These are phyloP conservation scores for Alternaria sp. DNA, from an alignment of 2,329 filamentous ascomycete species.

Conservation along the genomic window DNA sequence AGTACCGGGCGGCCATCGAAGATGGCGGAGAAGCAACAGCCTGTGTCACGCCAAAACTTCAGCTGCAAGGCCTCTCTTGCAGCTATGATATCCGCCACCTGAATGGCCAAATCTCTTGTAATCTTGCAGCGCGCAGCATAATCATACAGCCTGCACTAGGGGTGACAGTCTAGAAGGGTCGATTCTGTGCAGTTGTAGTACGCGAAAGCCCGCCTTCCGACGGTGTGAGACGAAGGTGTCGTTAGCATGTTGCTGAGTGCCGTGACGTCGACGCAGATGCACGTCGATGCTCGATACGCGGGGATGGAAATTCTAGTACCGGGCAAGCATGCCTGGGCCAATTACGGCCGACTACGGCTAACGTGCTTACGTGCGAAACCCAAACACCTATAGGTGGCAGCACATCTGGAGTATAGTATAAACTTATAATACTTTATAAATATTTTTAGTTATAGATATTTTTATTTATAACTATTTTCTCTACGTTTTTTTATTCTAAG, in stretches of 20 bases:
- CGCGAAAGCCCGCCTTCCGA: slow-evolving; percentile 1
- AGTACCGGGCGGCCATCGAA: slow-evolving; percentile 3
- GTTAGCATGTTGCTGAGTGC: slow-evolving; percentile 13
- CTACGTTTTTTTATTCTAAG: too few species aligned
- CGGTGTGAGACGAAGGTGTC: slow-evolving; percentile 10
- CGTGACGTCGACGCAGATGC: slow-evolving; percentile 5
- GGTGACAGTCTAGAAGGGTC: not conserved
- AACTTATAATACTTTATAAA: not conserved
- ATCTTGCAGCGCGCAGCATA: slow-evolving; percentile 5
- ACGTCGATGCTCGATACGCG: not conserved
- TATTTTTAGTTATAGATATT: too few species aligned
- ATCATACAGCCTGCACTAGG: slow-evolving; percentile 4
- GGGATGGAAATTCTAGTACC: slow-evolving; percentile 1
- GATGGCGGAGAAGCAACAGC: not conserved
- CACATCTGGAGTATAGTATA: not conserved
- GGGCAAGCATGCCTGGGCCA: not conserved
- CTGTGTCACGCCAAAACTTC: slow-evolving; percentile 7
- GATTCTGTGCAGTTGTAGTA: not conserved
- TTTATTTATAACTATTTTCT: too few species aligned
- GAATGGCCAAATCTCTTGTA: not conserved
- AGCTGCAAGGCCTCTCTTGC: slow-evolving; percentile 9
- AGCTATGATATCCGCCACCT: slow-evolving; percentile 8
- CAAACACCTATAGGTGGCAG: slow-evolving; percentile 1
- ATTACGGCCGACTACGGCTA: slow-evolving; percentile 1
- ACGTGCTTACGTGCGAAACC: not conserved